Conservation (phyloP, 768 basidiomycete genomes). For the Hygrocybe coccinea region DNA sequence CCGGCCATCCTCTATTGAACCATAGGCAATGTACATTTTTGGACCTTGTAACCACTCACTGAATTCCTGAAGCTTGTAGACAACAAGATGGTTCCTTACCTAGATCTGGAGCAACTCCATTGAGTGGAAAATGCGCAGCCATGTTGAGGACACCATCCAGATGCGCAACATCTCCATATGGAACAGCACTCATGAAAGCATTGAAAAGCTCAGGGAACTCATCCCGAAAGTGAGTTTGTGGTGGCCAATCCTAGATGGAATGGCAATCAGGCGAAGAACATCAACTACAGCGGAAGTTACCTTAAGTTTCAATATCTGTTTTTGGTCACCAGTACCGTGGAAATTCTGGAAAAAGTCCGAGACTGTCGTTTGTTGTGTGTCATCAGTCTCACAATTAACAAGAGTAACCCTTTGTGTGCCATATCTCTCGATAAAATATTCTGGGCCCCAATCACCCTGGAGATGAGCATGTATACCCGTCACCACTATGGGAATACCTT, state of each 20-base stretch:
- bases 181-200: constrained; percentile 58
- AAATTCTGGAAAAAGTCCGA: constrained; percentile 24
- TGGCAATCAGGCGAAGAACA: neutral
- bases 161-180: constrained; percentile 59
- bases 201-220: constrained; percentile 60
- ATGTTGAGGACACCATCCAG: constrained; percentile 65
- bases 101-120: constrained; percentile 53
- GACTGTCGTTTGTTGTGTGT: constrained; percentile 23
- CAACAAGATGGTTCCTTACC: constrained; percentile 27
- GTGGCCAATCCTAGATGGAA: constrained; percentile 54
- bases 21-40: constrained; percentile 70
- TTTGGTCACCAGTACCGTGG: neutral
- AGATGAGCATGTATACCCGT: neutral
- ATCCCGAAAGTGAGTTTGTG: constrained; percentile 55
- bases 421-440: constrained; percentile 51
- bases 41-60: constrained; percentile 41
- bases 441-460: constrained; percentile 50
- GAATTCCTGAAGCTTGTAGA: constrained; percentile 3
- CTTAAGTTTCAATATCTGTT: constrained; percentile 4
- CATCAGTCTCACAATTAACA: constrained; percentile 47
- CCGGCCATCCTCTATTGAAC: constrained; percentile 43
- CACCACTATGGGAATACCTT: neutral
- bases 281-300: neutral
- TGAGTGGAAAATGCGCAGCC: constrained; percentile 58
- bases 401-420: constrained; percentile 45